Base-by-base conservation (phyloP, 176 grass and related monocot species). In the Alloteropsis semialata region DNA sequence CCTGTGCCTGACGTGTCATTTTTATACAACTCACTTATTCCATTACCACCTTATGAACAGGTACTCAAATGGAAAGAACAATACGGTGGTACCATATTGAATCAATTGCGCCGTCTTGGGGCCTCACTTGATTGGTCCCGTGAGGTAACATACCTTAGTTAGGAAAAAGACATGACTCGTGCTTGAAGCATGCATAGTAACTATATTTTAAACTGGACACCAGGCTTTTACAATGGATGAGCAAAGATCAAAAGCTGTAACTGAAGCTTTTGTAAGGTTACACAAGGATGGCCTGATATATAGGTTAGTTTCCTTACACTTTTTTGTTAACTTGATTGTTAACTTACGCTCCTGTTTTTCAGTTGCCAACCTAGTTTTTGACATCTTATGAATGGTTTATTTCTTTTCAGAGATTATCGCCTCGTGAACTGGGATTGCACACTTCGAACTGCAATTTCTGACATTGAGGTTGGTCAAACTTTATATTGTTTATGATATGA, bases 191-290 rank as follows among this genome's bases (percentile, higher is more conserved):
- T 77, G 84, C 38, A 57, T 54, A 38, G 16, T 77, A 78, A 84
- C 54, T 74, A 70, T 32, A 78, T 58, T 76, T 63, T 60, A 78
- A 75, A 69, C 48, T 84, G 19, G 83, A 38, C 57, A 80, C 67
- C 92, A 97, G 92, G 92, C 92, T 88, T 97, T 97, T 77, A 97
- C 95, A 74, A 97, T 97, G 95, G 95, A 97, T 79, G 92, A 91
- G 37, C 82, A 59, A 74, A 94, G 92, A 74, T 97, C 95, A 48
- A 89, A 81, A 84, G 95, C 90, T 43, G 95, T 97, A 81, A 92
- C 81, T 55, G 92, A 97, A 80, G 95, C 95, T 12, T 97, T 97
- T 87, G 92, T 97, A 12, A 89, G 95, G 72, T 87, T 97, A 55
- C 71, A 94, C 84, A 92, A 87, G 84, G 87, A 92, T 79, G 90